Conservation (phyloP, 441 rosid species). For the Populus tomentosa region DNA sequence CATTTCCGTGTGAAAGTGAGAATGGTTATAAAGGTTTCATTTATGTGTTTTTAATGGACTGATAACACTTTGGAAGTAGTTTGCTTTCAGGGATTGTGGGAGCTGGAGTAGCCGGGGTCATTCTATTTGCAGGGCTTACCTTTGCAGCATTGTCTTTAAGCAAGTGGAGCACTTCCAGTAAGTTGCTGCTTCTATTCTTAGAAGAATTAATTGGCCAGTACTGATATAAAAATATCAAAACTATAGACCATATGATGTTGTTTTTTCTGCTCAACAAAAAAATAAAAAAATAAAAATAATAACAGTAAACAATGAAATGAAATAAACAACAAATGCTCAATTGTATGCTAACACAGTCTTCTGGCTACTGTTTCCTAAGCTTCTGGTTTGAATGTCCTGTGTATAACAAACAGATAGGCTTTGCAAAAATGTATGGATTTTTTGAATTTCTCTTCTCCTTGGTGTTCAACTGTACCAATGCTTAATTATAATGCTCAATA, state of each 20-base stretch:
- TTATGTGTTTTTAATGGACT: background rate
- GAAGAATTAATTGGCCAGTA: background rate
- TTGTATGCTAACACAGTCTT: background rate
- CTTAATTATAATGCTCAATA: background rate
- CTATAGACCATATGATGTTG: background rate
- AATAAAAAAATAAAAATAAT: no score
- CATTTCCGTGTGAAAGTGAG: background rate
- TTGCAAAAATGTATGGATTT: background rate
- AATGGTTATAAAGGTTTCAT: background rate
- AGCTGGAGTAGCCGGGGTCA: conserved; percentile 66
- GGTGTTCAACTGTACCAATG: background rate
- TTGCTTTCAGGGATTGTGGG: conserved; percentile 78
- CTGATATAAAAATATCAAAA: background rate
- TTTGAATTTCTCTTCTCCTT: background rate
- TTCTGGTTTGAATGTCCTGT: background rate
- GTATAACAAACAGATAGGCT: background rate
- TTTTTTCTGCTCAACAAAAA: background rate
- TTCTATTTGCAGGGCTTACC: conserved; percentile 52
- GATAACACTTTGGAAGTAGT: conserved; percentile 65
- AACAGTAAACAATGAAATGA: background rate
- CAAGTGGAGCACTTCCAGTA: conserved; percentile 51
- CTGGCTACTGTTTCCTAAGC: background rate
- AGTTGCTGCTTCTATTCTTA: conserved; percentile 25
- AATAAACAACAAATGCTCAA: background rate
- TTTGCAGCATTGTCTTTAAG: conserved; percentile 59